These are phyloP conservation scores for Trichoderma sp. DNA, from an alignment of 2,329 filamentous ascomycete species.

Conservation along the genomic window DNA sequence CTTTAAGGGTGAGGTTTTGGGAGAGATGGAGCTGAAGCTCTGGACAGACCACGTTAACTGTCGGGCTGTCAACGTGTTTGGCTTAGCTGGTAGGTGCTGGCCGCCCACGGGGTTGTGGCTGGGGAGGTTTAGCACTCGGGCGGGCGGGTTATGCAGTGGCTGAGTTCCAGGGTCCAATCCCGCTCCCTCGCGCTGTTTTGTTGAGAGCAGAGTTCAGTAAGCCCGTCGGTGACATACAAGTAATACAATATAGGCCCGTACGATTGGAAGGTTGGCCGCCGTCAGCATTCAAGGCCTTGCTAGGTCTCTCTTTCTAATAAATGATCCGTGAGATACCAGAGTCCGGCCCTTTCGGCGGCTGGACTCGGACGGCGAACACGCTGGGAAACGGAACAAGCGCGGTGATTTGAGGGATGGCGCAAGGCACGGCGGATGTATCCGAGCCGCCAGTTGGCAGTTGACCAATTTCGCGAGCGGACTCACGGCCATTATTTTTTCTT, in stretches of 20 bases:
- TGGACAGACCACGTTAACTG: constrained; percentile 18
- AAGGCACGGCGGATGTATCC: constrained; percentile 13
- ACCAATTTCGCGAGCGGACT: background rate
- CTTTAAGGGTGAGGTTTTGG: background rate
- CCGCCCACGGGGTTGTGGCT: constrained; percentile 10
- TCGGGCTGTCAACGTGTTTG: constrained; percentile 16
- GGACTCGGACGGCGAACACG: background rate
- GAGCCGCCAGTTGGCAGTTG: background rate
- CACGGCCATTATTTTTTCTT: background rate
- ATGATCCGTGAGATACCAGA: background rate
- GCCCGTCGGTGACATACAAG: background rate
- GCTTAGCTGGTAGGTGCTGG: background rate
- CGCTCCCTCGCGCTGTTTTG: background rate
- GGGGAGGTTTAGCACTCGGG: background rate
- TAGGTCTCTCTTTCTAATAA: background rate
- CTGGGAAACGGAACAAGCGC: background rate
- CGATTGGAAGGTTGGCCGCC: background rate
- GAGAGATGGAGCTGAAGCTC: constrained; percentile 15
- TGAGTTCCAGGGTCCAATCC: background rate
- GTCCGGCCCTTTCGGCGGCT: constrained; percentile 15
- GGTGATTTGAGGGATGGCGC: constrained; percentile 11
- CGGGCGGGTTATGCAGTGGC: background rate
- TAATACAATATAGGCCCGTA: background rate
- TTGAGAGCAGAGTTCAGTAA: background rate
- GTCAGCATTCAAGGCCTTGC: background rate